Percentiles rank a stretch among this genome's conserved stretches.
These are phyloP conservation scores for Raffaelea albimanens DNA, from an alignment of 2,329 filamentous ascomycete species.

Conservation along the genomic window DNA sequence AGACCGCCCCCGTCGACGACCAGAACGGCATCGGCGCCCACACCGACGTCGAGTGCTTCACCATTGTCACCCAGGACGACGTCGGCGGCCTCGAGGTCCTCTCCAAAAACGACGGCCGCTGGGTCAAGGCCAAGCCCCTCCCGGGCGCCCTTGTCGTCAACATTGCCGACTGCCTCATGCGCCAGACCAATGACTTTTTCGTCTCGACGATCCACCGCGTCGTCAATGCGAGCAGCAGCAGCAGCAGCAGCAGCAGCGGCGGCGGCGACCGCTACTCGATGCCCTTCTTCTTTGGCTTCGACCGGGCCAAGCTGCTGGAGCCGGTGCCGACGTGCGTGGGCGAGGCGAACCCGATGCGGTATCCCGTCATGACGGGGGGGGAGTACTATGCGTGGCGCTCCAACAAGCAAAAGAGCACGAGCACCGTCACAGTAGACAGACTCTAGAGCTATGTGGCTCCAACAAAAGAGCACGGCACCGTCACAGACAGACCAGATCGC, in stretches of 20 bases:
- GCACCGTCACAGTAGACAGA: too few relatives aligned
- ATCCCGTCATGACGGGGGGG: slow-evolving; percentile 22
- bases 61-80: slow-evolving; percentile 36
- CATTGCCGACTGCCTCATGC: slow-evolving; percentile 71
- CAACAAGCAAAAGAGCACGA: slow-evolving; percentile 1
- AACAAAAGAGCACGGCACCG: too few relatives aligned
- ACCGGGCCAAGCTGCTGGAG: slow-evolving; percentile 16
- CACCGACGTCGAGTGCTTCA: slow-evolving; percentile 41
- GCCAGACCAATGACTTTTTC: slow-evolving; percentile 67
- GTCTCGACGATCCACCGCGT: slow-evolving; percentile 44
- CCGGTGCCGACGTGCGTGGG: slow-evolving; percentile 22
- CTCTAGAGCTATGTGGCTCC: too few relatives aligned
- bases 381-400: slow-evolving; percentile 22
- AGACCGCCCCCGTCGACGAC: slow-evolving; percentile 15
- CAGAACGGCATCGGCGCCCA: slow-evolving; percentile 22
- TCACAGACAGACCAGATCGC: too few relatives aligned
- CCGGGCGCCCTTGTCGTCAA: slow-evolving; percentile 53
- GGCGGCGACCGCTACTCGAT: slow-evolving; percentile 41
- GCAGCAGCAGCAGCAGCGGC: too few relatives aligned
- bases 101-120: slow-evolving; percentile 29
- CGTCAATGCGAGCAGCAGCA: slow-evolving; percentile 28
- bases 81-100: slow-evolving; percentile 34
- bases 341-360: slow-evolving; percentile 21
- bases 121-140: slow-evolving; percentile 20
- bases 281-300: slow-evolving; percentile 42